Conservation (phyloP, 2,329 filamentous ascomycete genomes). For the Pseudogymnoascus sp. region DNA sequence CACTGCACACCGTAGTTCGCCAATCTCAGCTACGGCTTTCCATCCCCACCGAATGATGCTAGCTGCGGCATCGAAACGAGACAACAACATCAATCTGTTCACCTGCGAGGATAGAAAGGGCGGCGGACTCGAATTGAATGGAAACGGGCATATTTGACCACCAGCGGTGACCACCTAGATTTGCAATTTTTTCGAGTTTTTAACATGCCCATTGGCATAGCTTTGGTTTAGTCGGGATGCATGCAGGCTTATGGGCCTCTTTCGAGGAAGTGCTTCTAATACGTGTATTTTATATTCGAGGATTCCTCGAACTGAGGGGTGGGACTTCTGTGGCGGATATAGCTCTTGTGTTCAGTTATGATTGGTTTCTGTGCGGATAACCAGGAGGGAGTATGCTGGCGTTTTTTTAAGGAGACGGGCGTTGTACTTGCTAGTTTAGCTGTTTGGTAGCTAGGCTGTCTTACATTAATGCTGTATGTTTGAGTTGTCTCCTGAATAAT, state of each 20-base stretch:
- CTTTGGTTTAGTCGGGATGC: slow-evolving; percentile 4
- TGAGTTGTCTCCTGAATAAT: not conserved
- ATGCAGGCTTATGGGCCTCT: not conserved
- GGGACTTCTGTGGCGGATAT: slow-evolving; percentile 1
- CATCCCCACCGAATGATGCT: slow-evolving; percentile 91
- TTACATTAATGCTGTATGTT: slow-evolving; percentile 4
- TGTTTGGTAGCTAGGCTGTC: not conserved
- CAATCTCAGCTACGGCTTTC: slow-evolving; percentile 85
- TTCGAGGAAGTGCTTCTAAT: not conserved
- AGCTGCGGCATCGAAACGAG: slow-evolving; percentile 75
- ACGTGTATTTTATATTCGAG: slow-evolving; percentile 6
- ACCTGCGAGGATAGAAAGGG: slow-evolving; percentile 50
- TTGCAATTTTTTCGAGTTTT: slow-evolving; percentile 5
- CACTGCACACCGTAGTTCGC: slow-evolving; percentile 67
- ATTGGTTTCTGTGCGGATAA: slow-evolving; percentile 1
- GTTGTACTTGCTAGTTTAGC: slow-evolving; percentile 8
- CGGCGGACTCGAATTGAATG: not conserved
- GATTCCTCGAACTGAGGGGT: not conserved
- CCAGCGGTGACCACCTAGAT: not conserved
- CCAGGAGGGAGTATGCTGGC: not conserved
- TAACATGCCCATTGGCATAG: not conserved
- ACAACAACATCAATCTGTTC: slow-evolving; percentile 86
- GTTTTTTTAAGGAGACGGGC: slow-evolving; percentile 4
- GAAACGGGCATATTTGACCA: slow-evolving; percentile 1
- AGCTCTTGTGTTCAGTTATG: not conserved